These are phyloP conservation scores for Fraxinus excelsior DNA, from an alignment of 257 asterid genomes.

Conservation along the genomic window DNA sequence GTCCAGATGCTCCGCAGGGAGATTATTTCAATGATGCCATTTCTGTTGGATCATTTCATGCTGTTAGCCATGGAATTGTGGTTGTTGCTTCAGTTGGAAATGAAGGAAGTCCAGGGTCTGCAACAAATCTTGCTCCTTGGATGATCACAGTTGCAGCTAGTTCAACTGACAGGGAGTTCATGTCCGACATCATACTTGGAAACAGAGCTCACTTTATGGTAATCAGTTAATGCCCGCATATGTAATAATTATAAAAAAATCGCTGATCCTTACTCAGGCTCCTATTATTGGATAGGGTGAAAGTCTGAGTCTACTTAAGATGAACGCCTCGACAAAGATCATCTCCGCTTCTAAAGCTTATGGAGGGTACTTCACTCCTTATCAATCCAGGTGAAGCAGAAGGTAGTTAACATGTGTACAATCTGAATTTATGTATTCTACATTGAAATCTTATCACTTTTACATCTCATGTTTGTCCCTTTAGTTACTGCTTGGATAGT, in stretches of 20 bases:
- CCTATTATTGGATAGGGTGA: conserved; percentile 61
- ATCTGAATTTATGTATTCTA: conserved; percentile 25
- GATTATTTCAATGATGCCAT: conserved; percentile 88
- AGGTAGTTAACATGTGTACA: conserved; percentile 63
- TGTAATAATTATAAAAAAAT: neutral
- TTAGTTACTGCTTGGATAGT: conserved; percentile 92
- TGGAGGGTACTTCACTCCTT: conserved; percentile 91
- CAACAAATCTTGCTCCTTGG: conserved; percentile 94
- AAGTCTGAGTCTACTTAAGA: conserved; percentile 60
- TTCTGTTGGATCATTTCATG: conserved; percentile 89
- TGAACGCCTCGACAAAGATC: conserved; percentile 49
- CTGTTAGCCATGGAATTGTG: conserved; percentile 68
- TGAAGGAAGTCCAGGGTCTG: conserved; percentile 67
- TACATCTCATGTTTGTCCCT: conserved; percentile 28
- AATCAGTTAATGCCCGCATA: conserved; percentile 18
- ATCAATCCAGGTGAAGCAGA: conserved; percentile 98
- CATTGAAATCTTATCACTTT: conserved; percentile 35
- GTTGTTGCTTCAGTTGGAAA: conserved; percentile 95
- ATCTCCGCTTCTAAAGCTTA: conserved; percentile 80
- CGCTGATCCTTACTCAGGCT: conserved; percentile 15
- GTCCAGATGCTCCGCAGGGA: conserved; percentile 77
- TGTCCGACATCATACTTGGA: conserved; percentile 72
- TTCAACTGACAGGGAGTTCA: conserved; percentile 75
- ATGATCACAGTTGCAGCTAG: conserved; percentile 88
- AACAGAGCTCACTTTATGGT: conserved; percentile 68